Evolutionary conservation across 306 rosid genomes (phyloP).

Genomic region (Trifolium fragiferum): DNA sequence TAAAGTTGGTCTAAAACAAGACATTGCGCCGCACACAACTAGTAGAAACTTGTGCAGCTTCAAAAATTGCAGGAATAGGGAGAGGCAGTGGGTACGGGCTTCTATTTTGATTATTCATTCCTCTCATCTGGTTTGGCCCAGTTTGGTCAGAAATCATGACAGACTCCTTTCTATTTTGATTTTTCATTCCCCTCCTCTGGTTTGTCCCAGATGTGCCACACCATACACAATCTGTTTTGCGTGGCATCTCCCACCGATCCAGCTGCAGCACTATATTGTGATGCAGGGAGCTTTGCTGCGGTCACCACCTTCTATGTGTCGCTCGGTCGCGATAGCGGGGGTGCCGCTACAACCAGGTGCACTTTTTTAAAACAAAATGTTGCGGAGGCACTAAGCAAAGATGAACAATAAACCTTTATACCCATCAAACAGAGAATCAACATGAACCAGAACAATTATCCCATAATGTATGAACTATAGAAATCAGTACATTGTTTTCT

Average conservation of each 20-base stretch:
- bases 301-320: background rate
- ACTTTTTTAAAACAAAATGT: constrained; percentile 20
- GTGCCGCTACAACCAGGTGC: background rate
- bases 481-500: constrained; percentile 13
- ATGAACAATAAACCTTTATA: constrained; percentile 20
- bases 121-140: no score
- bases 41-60: background rate
- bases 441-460: background rate
- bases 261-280: background rate
- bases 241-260: background rate
- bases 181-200: background rate
- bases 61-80: background rate
- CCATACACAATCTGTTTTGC: background rate
- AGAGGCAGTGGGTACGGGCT: background rate
- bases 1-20: background rate
- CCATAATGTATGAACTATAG: constrained; percentile 23
- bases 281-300: background rate
- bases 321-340: background rate
- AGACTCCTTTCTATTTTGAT: background rate
- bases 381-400: constrained; percentile 11
- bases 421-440: background rate
- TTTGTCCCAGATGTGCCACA: background rate
- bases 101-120: background rate
- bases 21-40: background rate
- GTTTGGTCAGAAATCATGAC: background rate